A percentile compares a stretch with the other conserved stretches of the same genome.
phyloP scores from a whole-genome alignment of 1,284 basidiomycete species.

The Peniophora sp. region DNA sequence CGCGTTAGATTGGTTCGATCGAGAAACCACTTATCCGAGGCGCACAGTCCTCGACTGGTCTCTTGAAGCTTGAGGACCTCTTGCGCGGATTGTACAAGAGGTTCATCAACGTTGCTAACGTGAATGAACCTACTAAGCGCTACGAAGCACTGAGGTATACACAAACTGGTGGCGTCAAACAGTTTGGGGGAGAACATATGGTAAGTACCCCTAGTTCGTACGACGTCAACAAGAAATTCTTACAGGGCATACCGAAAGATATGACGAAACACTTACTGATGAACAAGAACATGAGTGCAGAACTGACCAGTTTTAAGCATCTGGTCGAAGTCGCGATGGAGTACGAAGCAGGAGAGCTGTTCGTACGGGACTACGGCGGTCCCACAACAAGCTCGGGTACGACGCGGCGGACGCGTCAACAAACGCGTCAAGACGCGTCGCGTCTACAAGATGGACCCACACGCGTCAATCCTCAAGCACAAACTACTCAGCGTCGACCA shows the following conservation, averaged over 20 bases:
- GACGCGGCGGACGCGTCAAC: background rate
- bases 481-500: background rate
- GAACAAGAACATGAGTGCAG: background rate
- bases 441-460: background rate
- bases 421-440: background rate
- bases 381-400: background rate
- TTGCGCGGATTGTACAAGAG: background rate
- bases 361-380: background rate
- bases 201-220: background rate
- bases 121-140: background rate
- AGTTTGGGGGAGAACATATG: background rate
- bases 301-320: background rate
- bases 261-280: background rate
- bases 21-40: background rate
- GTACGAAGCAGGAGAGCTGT: background rate
- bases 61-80: background rate
- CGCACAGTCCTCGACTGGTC: background rate
- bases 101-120: background rate
- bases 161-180: background rate
- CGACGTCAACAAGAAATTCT: background rate
- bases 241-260: background rate
- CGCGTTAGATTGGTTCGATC: background rate
- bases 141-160: background rate
- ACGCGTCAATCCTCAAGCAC: background rate
- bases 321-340: background rate